phyloP scores from a whole-genome alignment of 148 eudicot genomes.

The Hydrangea macrophylla region DNA sequence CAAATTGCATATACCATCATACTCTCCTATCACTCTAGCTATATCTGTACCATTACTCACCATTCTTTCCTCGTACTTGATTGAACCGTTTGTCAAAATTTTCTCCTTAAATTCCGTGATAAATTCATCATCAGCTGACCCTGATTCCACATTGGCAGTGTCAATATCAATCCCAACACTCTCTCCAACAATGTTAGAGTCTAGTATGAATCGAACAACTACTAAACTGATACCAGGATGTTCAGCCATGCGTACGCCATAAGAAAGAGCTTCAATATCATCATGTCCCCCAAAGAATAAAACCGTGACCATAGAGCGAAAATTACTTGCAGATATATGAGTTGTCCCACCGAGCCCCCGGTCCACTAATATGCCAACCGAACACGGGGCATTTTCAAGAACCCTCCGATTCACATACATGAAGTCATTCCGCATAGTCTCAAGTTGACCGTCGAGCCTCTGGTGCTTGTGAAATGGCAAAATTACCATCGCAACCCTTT shows the following conservation, averaged over 20 bases:
- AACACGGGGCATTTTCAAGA: conserved; percentile 56
- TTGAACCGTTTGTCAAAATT: conserved; percentile 23
- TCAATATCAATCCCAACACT: conserved; percentile 30
- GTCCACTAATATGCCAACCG: conserved; percentile 63
- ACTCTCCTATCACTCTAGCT: conserved; percentile 23
- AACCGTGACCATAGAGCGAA: conserved; percentile 35
- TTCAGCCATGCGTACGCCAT: conserved; percentile 67
- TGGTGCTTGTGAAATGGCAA: conserved; percentile 67
- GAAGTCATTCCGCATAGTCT: conserved; percentile 51
- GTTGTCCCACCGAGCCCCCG: conserved; percentile 74
- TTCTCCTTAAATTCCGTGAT: conserved; percentile 28
- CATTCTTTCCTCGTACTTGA: conserved; percentile 43
- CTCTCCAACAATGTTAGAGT: conserved; percentile 23
- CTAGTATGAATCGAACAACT: conserved; percentile 40
- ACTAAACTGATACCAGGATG: conserved; percentile 65
- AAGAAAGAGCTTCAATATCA: conserved; percentile 76
- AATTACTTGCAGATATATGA: conserved; percentile 71
- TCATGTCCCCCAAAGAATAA: conserved; percentile 81
- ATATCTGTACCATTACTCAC: conserved; percentile 35
- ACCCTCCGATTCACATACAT: conserved; percentile 51
- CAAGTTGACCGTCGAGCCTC: conserved; percentile 49
- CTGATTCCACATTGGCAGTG: background rate
- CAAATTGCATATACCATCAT: conserved; percentile 44
- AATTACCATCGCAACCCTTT: conserved; percentile 47
- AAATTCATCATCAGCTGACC: conserved; percentile 34